phyloP scores from a whole-genome alignment of 2,329 filamentous ascomycete genomes.

The Ophiocordyceps camponoti-rufipedis region DNA sequence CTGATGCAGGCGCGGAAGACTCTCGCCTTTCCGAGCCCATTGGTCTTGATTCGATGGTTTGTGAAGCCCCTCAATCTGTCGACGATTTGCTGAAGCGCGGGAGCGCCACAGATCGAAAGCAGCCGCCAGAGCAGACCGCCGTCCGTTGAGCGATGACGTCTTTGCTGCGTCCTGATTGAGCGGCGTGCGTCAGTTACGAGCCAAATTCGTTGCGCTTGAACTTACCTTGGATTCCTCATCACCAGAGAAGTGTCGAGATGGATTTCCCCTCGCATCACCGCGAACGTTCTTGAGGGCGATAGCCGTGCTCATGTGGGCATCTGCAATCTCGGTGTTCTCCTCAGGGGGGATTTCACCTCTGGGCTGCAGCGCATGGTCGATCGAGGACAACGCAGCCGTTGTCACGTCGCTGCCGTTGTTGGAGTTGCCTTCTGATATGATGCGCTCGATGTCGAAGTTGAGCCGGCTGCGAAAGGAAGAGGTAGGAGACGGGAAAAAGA shows the following conservation, averaged over 20 bases:
- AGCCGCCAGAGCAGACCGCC: slow-evolving; percentile 3
- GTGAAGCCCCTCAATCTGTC: background rate
- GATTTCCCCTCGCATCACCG: background rate
- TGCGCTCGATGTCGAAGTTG: background rate
- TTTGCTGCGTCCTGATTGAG: background rate
- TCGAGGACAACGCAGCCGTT: background rate
- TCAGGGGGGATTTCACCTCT: background rate
- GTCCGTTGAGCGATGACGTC: background rate
- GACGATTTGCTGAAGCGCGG: background rate
- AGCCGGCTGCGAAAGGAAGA: background rate
- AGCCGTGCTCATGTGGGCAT: background rate
- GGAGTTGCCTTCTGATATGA: background rate
- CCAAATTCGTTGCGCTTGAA: background rate
- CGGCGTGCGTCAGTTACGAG: background rate
- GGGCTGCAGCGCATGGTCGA: background rate
- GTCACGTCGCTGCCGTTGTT: background rate
- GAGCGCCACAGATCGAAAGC: slow-evolving; percentile 7
- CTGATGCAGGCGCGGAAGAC: background rate
- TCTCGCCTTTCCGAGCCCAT: background rate
- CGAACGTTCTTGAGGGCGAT: background rate
- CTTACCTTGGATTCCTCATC: background rate
- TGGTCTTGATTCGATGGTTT: background rate
- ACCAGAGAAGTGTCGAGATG: background rate
- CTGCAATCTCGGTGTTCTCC: background rate
- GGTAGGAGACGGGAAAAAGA: slow-evolving; percentile 7